Percentiles rank a stretch among this genome's conserved stretches.
Conservation (phyloP, 2,329 filamentous ascomycete species). For the Neodidymelliopsis sp. region DNA sequence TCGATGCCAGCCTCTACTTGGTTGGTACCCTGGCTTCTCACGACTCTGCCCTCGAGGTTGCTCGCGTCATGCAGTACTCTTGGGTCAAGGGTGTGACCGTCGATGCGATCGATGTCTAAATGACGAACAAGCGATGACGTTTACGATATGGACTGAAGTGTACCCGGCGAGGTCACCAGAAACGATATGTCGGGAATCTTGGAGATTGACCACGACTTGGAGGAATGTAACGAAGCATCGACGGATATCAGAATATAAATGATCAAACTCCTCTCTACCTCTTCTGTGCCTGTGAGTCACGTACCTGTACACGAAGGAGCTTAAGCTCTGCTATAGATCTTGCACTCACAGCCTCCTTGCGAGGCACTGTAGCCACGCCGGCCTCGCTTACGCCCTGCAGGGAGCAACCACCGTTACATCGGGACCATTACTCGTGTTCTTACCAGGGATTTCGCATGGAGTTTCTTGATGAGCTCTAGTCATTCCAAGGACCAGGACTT, state of each 20-base stretch:
- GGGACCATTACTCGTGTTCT: not conserved
- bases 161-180: conserved; percentile 30
- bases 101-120: conserved; percentile 82
- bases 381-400: not conserved
- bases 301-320: not conserved
- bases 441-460: not conserved
- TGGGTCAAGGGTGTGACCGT: conserved; percentile 88
- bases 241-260: conserved; percentile 24
- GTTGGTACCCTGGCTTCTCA: conserved; percentile 83
- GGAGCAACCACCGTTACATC: no score
- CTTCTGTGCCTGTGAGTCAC: conserved; percentile 4
- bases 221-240: conserved; percentile 38
- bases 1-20: conserved; percentile 85
- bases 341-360: not conserved
- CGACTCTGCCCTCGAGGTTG: conserved; percentile 77
- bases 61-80: conserved; percentile 77
- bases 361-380: not conserved
- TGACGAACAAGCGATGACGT: conserved; percentile 36
- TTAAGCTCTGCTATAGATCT: not conserved
- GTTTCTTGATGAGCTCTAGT: not conserved
- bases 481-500: not conserved
- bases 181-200: conserved; percentile 34
- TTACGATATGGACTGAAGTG: conserved; percentile 28
- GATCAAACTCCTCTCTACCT: not conserved
- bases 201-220: conserved; percentile 38